A percentile compares a stretch with the other conserved stretches of the same genome.
These are phyloP conservation scores for Colletotrichum sp. DNA, from an alignment of 2,329 filamentous ascomycete genomes.

Conservation along the genomic window DNA sequence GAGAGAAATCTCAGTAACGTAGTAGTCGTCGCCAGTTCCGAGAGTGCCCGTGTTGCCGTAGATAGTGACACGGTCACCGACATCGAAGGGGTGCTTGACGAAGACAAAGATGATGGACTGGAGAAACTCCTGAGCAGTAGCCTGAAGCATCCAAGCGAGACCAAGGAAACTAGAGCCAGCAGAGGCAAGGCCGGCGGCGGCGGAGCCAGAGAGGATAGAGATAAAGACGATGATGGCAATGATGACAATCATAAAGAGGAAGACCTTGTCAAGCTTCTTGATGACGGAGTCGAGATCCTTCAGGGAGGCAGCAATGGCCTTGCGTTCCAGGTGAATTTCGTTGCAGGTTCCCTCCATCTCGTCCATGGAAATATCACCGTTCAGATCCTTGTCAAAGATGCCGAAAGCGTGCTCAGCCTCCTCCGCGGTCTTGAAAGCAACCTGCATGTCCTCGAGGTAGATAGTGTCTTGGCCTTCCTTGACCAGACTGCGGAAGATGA, in stretches of 20 bases:
- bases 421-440: slow-evolving; percentile 81
- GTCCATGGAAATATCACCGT: slow-evolving; percentile 95
- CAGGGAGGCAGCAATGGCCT: slow-evolving; percentile 91
- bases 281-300: slow-evolving; percentile 97
- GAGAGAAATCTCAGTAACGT: slow-evolving; percentile 91
- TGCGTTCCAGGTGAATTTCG: slow-evolving; percentile 92
- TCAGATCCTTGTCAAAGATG: slow-evolving; percentile 96
- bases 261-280: slow-evolving; percentile 85
- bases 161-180: slow-evolving; percentile 88
- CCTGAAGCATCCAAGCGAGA: slow-evolving; percentile 89
- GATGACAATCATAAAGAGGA: slow-evolving; percentile 84
- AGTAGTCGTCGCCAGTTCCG: slow-evolving; percentile 88
- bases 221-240: slow-evolving; percentile 87
- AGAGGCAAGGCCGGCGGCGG: slow-evolving; percentile 89
- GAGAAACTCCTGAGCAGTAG: slow-evolving; percentile 91
- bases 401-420: slow-evolving; percentile 88
- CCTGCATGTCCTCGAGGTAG: slow-evolving; percentile 76
- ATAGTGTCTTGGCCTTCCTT: slow-evolving; percentile 79
- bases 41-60: slow-evolving; percentile 87
- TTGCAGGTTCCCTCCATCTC: slow-evolving; percentile 93
- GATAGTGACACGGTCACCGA: slow-evolving; percentile 89
- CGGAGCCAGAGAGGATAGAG: slow-evolving; percentile 86
- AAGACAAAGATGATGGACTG: slow-evolving; percentile 96
- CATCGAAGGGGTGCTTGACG: slow-evolving; percentile 96
- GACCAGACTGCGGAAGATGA: slow-evolving; percentile 86